Percentiles rank a stretch among this genome's conserved stretches.
phyloP scores from a whole-genome alignment of 495 filamentous ascomycete species.

The Monascus purpureus region DNA sequence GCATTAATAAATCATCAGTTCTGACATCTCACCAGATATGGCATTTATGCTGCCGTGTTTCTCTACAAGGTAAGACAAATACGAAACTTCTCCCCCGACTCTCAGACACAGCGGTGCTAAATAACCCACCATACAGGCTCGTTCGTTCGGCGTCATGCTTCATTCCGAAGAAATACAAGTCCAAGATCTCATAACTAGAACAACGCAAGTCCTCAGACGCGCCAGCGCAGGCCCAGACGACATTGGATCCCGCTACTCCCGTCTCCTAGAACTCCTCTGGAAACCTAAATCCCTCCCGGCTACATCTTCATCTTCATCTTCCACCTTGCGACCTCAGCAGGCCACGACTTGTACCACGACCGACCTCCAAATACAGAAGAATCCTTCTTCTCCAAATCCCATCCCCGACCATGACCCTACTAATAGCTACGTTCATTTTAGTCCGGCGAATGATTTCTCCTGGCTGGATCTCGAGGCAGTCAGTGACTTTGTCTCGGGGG shows the following conservation, averaged over 20 bases:
- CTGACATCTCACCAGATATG: slow-evolving; percentile 19
- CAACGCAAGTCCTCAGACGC: slow-evolving; percentile 35
- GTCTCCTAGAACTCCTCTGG: slow-evolving; percentile 41
- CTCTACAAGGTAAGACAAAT: slow-evolving; percentile 30
- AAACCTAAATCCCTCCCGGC: slow-evolving; percentile 18
- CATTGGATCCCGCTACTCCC: slow-evolving; percentile 39
- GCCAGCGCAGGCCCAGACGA: slow-evolving; percentile 39
- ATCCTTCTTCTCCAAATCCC: slow-evolving; percentile 1
- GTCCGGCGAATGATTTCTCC: slow-evolving; percentile 40
- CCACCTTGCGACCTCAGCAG: slow-evolving; percentile 15
- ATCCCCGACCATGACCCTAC: slow-evolving; percentile 17
- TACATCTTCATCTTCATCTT: slow-evolving; percentile 11
- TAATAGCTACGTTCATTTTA: slow-evolving; percentile 28
- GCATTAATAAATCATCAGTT: not conserved
- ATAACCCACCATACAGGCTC: slow-evolving; percentile 19
- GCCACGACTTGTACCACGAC: not conserved
- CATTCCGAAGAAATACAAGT: slow-evolving; percentile 37
- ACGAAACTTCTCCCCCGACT: not conserved
- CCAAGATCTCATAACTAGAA: slow-evolving; percentile 37
- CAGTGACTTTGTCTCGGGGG: slow-evolving; percentile 39
- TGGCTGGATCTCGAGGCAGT: slow-evolving; percentile 45
- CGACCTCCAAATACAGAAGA: slow-evolving; percentile 18
- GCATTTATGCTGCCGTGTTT: slow-evolving; percentile 43
- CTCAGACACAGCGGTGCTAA: not conserved
- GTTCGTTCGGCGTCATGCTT: slow-evolving; percentile 40